These are phyloP conservation scores for Phoma herbarum DNA, from an alignment of 2,329 filamentous ascomycete genomes.

Conservation along the genomic window DNA sequence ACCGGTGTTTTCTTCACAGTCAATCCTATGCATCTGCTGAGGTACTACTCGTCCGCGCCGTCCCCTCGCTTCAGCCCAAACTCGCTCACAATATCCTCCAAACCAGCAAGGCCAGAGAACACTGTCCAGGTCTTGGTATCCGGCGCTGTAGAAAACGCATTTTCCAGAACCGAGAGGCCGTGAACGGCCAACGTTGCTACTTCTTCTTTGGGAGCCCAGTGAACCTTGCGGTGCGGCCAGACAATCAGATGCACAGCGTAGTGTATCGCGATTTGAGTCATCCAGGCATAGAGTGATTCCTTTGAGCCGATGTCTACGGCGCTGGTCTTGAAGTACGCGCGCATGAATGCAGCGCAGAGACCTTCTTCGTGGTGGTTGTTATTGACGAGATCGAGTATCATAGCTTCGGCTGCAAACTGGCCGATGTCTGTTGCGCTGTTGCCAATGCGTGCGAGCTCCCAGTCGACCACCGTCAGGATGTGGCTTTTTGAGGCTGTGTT, in stretches of 20 bases:
- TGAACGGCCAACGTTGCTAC: slow-evolving; percentile 39
- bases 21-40: too few relatives aligned
- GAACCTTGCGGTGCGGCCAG: slow-evolving; percentile 43
- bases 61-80: too few relatives aligned
- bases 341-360: slow-evolving; percentile 40
- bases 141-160: slow-evolving; percentile 24
- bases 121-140: slow-evolving; percentile 25
- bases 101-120: slow-evolving; percentile 5
- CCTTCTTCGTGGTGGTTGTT: too few relatives aligned
- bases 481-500: not conserved
- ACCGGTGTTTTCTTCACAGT: too few relatives aligned
- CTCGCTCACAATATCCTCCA: not conserved
- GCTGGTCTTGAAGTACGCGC: slow-evolving; percentile 30
- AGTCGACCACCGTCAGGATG: slow-evolving; percentile 48
- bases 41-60: too few relatives aligned
- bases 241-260: slow-evolving; percentile 49
- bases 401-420: slow-evolving; percentile 51
- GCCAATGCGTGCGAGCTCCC: slow-evolving; percentile 49
- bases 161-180: slow-evolving; percentile 29
- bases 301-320: too few relatives aligned
- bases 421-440: slow-evolving; percentile 49
- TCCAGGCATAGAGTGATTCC: too few relatives aligned
- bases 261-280: slow-evolving; percentile 43
- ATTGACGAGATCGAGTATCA: slow-evolving; percentile 49
- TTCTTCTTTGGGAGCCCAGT: slow-evolving; percentile 40